phyloP scores from a whole-genome alignment of 2,329 filamentous ascomycete species.

The Trichophyton equinum region DNA sequence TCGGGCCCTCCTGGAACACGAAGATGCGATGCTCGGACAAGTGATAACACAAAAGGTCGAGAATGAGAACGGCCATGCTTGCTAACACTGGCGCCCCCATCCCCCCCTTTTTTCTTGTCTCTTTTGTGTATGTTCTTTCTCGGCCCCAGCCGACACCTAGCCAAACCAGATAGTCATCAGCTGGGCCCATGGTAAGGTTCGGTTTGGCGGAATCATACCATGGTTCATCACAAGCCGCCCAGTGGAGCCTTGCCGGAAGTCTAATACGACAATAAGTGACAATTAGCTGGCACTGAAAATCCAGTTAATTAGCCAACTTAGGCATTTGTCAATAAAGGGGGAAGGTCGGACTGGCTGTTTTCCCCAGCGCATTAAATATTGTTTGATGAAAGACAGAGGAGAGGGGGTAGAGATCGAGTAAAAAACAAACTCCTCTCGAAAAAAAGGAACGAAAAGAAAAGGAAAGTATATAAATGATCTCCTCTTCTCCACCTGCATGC shows the following conservation, averaged over 20 bases:
- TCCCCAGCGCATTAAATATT: background rate
- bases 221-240: constrained; percentile 4
- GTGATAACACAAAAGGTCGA: background rate
- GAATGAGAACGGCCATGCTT: background rate
- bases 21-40: background rate
- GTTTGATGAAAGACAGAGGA: background rate
- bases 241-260: constrained; percentile 6
- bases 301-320: background rate
- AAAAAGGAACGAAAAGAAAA: background rate
- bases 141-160: background rate
- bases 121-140: background rate
- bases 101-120: background rate
- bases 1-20: background rate
- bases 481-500: background rate
- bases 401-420: background rate
- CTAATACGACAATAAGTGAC: background rate
- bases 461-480: background rate
- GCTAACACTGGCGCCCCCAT: background rate
- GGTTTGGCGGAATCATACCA: constrained; percentile 4
- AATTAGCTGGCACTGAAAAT: background rate
- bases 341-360: background rate
- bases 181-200: background rate
- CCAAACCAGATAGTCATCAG: background rate
- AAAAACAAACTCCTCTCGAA: background rate
- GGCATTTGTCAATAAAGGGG: background rate